These are phyloP conservation scores for Epicoccum sorghinum DNA, from an alignment of 2,329 filamentous ascomycete species.

Conservation along the genomic window DNA sequence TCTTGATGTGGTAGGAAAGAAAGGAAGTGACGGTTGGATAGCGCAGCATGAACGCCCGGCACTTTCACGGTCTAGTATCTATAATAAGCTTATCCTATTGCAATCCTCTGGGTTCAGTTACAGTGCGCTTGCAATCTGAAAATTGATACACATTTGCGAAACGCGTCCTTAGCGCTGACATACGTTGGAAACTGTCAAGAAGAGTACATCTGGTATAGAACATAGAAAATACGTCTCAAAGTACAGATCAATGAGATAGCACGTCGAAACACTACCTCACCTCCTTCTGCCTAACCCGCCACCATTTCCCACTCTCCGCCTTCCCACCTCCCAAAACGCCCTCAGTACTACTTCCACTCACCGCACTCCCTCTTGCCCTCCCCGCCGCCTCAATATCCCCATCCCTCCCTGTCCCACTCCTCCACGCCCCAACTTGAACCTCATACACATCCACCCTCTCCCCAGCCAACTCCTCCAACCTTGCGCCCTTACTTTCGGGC, in stretches of 20 bases:
- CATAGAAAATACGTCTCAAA: neutral
- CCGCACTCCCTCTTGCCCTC: slow-evolving; percentile 20
- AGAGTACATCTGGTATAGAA: too few relatives aligned
- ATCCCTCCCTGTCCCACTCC: slow-evolving; percentile 23
- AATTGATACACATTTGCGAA: too few relatives aligned
- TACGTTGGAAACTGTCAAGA: too few relatives aligned
- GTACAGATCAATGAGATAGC: neutral
- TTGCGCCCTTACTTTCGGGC: slow-evolving; percentile 76
- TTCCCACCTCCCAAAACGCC: slow-evolving; percentile 15
- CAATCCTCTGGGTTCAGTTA: too few relatives aligned
- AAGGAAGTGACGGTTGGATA: too few relatives aligned
- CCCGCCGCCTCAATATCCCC: slow-evolving; percentile 10
- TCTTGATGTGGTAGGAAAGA: too few relatives aligned
- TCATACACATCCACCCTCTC: slow-evolving; percentile 60
- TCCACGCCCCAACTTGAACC: slow-evolving; percentile 55
- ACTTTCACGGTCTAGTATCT: too few relatives aligned
- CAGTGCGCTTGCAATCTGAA: too few relatives aligned
- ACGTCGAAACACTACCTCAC: neutral
- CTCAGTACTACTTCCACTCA: slow-evolving; percentile 18
- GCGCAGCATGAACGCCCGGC: too few relatives aligned
- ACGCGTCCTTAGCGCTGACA: too few relatives aligned
- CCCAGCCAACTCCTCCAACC: slow-evolving; percentile 72
- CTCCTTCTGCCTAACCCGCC: slow-evolving; percentile 22
- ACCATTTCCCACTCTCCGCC: slow-evolving; percentile 29
- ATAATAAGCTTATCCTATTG: too few relatives aligned